phyloP scores from a whole-genome alignment of 345 rosid species.

The Draba incana region DNA sequence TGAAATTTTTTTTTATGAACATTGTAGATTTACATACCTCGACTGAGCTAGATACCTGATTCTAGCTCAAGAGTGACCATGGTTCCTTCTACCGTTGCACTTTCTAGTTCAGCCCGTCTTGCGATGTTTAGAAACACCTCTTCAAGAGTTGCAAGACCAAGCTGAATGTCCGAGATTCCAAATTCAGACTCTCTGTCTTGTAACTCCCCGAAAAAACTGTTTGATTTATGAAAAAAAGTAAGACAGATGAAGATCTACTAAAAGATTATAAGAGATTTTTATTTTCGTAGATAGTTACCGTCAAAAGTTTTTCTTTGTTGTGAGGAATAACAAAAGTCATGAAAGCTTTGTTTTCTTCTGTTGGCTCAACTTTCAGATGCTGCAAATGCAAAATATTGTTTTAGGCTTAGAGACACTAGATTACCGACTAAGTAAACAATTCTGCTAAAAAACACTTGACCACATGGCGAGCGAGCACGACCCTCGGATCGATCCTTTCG shows the following conservation, averaged over 20 bases:
- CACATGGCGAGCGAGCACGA: too few species aligned
- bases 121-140: constrained; percentile 93
- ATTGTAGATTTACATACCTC: constrained; percentile 48
- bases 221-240: constrained; percentile 9
- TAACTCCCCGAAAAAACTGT: constrained; percentile 72
- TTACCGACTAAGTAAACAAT: constrained; percentile 3
- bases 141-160: constrained; percentile 87
- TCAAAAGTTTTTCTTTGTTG: constrained; percentile 65
- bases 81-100: constrained; percentile 73
- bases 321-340: constrained; percentile 86
- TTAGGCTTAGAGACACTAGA: constrained; percentile 7
- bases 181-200: constrained; percentile 65
- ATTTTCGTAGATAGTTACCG: constrained; percentile 45
- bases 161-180: constrained; percentile 79
- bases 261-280: not conserved
- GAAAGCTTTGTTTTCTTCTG: constrained; percentile 72
- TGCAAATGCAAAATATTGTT: constrained; percentile 37
- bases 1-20: too few species aligned
- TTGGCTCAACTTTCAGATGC: constrained; percentile 67
- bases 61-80: constrained; percentile 61
- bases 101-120: constrained; percentile 86
- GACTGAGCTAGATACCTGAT: constrained; percentile 65
- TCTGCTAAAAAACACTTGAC: not conserved
- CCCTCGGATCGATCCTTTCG: too few species aligned
- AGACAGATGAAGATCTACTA: not conserved